A percentile compares a stretch with the other conserved stretches of the same genome.
Evolutionary conservation across 495 filamentous ascomycete genomes (phyloP).

Genomic region (Aspergillus bertholletiae): DNA sequence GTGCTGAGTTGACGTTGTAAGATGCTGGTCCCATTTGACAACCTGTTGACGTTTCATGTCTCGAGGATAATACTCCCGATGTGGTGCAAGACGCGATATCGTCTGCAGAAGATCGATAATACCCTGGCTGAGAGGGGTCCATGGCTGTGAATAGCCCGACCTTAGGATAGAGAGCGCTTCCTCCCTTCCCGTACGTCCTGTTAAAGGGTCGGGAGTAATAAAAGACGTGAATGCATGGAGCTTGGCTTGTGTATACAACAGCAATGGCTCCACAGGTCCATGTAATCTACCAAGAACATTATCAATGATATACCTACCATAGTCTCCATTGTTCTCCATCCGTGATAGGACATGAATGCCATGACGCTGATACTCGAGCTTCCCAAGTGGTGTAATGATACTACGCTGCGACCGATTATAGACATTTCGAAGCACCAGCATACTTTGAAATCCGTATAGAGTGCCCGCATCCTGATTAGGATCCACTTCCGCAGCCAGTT

Average conservation of each 20-base stretch:
- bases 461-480: slow-evolving; percentile 47
- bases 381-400: slow-evolving; percentile 48
- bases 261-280: slow-evolving; percentile 45
- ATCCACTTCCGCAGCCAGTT: slow-evolving; percentile 49
- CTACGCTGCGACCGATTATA: slow-evolving; percentile 33
- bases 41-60: slow-evolving; percentile 46
- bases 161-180: slow-evolving; percentile 45
- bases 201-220: slow-evolving; percentile 54
- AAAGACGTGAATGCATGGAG: slow-evolving; percentile 59
- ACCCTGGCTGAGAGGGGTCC: slow-evolving; percentile 38
- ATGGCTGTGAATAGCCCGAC: slow-evolving; percentile 49
- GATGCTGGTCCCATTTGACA: slow-evolving; percentile 37
- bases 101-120: slow-evolving; percentile 25
- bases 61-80: slow-evolving; percentile 55
- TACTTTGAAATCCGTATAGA: slow-evolving; percentile 50
- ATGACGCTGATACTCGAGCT: slow-evolving; percentile 13
- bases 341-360: slow-evolving; percentile 39
- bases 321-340: slow-evolving; percentile 29
- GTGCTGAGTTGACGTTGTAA: slow-evolving; percentile 51
- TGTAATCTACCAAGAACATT: slow-evolving; percentile 41
- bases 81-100: slow-evolving; percentile 44
- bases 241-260: slow-evolving; percentile 47
- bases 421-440: slow-evolving; percentile 46
- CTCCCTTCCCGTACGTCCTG: slow-evolving; percentile 57
- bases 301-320: slow-evolving; percentile 46